Evolutionary conservation across 163 green algal species (phyloP), one percentile per base, ranked within the genome.

Genomic region (Chloromonas sp.): DNA sequence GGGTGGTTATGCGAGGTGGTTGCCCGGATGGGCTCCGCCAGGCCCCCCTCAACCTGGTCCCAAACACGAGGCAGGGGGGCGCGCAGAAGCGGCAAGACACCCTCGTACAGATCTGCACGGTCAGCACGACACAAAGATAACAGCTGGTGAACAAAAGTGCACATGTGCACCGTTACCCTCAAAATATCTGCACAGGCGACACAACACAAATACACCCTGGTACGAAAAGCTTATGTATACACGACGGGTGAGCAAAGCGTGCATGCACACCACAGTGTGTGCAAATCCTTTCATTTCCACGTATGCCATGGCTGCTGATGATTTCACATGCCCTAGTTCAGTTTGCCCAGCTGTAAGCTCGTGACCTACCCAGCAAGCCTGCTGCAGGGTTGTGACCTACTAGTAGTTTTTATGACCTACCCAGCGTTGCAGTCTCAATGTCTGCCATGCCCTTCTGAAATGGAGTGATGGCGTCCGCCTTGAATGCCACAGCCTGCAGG

Each of bases 51-150:
- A 79, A 87, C 81, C 57, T 87, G 79, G 15, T 91, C 88, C 90
- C 90, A 93, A 77, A 93, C 90, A 59, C 90, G 88, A 1, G 90
- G 90, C 82, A 93, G 88, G 0, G 90, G 88, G 13, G 86, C 87
- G 0, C 83, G 79, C 86, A 93, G 86, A 59, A 93, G 86, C 70
- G 90, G 90, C 82, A 90, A 78, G 14, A 92, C 57, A 14, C 59
- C 14, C 14, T 82, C 76, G 58, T 91, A 85, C 84, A 91, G 91
- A 60, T 91, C 89, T 93, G 88, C 85, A 61, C 8, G 5, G 36
- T 2, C 5, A 14, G 3, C 36, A 36, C 36, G 36, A 36, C 36
- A 36, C 36, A 36, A 36, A 36, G 36, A 36, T 36, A 36, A 36
- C 36, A 36, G 36, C 36, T 36, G 36, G 36, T 36, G 36, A 36